Evolutionary conservation across 345 rosid species (phyloP).

Genomic region (Camelina hispida): DNA sequence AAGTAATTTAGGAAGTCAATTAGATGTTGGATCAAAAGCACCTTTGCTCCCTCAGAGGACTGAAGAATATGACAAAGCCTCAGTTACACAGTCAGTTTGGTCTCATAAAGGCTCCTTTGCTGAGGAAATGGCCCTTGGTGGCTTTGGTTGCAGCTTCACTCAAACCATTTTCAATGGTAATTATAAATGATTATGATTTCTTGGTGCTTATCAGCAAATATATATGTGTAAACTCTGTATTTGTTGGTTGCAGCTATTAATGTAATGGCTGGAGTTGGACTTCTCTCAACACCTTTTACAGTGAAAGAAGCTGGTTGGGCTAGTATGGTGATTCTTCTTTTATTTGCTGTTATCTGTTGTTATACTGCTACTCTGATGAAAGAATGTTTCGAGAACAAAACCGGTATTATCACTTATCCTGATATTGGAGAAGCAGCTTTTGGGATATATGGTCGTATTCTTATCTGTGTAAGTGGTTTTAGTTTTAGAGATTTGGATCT

Average conservation of each 20-base stretch:
- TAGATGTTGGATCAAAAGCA: slow-evolving; percentile 55
- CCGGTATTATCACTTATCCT: slow-evolving; percentile 76
- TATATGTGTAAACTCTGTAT: neutral
- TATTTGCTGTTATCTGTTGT: slow-evolving; percentile 70
- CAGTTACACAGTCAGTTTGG: slow-evolving; percentile 60
- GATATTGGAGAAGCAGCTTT: slow-evolving; percentile 97
- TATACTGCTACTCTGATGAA: slow-evolving; percentile 88
- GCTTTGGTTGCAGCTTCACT: slow-evolving; percentile 76
- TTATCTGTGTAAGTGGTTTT: slow-evolving; percentile 61
- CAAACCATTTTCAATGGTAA: slow-evolving; percentile 91
- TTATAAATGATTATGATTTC: neutral
- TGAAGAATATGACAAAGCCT: slow-evolving; percentile 53
- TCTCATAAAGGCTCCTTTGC: slow-evolving; percentile 70
- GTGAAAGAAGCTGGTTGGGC: slow-evolving; percentile 86
- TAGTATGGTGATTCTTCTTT: slow-evolving; percentile 59
- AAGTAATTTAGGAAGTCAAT: slow-evolving; percentile 51
- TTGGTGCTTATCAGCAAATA: neutral
- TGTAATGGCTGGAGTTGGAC: slow-evolving; percentile 93
- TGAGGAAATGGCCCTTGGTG: slow-evolving; percentile 63
- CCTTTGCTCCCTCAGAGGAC: slow-evolving; percentile 63
- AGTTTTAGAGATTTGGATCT: neutral
- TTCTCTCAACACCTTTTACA: slow-evolving; percentile 83
- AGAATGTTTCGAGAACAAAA: slow-evolving; percentile 78
- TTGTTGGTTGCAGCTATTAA: slow-evolving; percentile 60
- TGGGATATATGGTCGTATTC: slow-evolving; percentile 84